phyloP scores from a whole-genome alignment of 176 grass and related monocot genomes.

The Eragrostis nindensis region DNA sequence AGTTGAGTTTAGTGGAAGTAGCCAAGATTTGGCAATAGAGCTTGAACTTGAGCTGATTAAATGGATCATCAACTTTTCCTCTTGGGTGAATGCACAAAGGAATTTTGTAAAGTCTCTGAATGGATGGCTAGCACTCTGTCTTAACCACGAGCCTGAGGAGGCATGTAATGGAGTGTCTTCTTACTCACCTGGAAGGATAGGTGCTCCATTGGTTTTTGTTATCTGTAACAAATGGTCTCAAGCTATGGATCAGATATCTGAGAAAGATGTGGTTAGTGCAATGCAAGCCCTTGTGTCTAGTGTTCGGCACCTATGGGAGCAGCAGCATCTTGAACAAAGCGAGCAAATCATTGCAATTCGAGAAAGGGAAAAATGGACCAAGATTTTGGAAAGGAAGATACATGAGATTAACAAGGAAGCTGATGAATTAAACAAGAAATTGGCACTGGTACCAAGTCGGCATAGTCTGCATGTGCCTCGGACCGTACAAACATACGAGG shows the following conservation, averaged over 20 bases:
- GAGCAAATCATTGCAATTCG: slow-evolving; percentile 48
- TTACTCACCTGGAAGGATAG: slow-evolving; percentile 67
- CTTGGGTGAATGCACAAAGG: slow-evolving; percentile 78
- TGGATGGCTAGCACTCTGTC: slow-evolving; percentile 80
- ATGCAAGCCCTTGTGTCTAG: slow-evolving; percentile 69
- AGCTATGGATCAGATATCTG: slow-evolving; percentile 69
- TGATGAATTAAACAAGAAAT: slow-evolving; percentile 74
- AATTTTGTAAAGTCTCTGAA: slow-evolving; percentile 80
- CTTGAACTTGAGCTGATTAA: slow-evolving; percentile 92
- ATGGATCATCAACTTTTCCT: slow-evolving; percentile 77
- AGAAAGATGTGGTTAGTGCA: slow-evolving; percentile 66
- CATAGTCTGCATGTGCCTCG: slow-evolving; percentile 41
- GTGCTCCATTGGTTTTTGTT: slow-evolving; percentile 78
- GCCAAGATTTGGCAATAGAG: slow-evolving; percentile 46
- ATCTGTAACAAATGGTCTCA: slow-evolving; percentile 87
- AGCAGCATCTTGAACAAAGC: slow-evolving; percentile 54
- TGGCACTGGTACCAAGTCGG: slow-evolving; percentile 51
- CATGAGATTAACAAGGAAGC: slow-evolving; percentile 69
- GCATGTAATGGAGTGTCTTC: slow-evolving; percentile 42
- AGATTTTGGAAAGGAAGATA: slow-evolving; percentile 59
- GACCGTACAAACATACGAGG: slow-evolving; percentile 31
- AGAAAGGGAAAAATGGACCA: slow-evolving; percentile 72
- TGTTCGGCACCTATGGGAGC: slow-evolving; percentile 59
- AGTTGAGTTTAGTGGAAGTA: slow-evolving; percentile 41
- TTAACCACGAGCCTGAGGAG: slow-evolving; percentile 57